These are phyloP conservation scores for Debaryomycetaceae sp. DNA, from an alignment of 1,139 yeast species.

Conservation along the genomic window DNA sequence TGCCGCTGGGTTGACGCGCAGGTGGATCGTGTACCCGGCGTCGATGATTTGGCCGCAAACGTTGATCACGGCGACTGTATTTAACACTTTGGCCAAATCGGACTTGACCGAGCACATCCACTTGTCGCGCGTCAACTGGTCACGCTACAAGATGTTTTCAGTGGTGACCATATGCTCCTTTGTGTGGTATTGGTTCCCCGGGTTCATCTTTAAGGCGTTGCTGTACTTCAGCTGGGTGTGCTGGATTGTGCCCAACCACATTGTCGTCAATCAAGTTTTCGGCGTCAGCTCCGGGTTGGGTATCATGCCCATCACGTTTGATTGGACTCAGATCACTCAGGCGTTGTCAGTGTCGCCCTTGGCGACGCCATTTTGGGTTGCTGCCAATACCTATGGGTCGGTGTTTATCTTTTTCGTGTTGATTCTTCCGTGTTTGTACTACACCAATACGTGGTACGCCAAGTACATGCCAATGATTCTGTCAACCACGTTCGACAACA, in stretches of 20 bases:
- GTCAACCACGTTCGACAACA: constrained; percentile 36
- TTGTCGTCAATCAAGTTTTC: constrained; percentile 56
- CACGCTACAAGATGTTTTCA: constrained; percentile 19
- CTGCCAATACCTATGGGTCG: constrained; percentile 46
- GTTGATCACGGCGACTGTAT: constrained; percentile 21
- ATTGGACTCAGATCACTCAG: constrained; percentile 40
- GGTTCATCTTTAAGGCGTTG: constrained; percentile 32
- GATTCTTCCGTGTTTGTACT: constrained; percentile 39
- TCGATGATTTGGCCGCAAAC: constrained; percentile 23
- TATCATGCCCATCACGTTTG: constrained; percentile 48
- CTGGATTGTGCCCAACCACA: constrained; percentile 40
- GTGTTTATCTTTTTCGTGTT: constrained; percentile 42
- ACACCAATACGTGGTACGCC: constrained; percentile 40
- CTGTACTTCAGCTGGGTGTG: constrained; percentile 35
- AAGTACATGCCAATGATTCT: constrained; percentile 42
- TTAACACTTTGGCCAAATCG: constrained; percentile 17
- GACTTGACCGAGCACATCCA: constrained; percentile 13
- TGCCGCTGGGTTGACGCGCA: constrained; percentile 18
- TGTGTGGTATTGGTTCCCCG: constrained; percentile 42
- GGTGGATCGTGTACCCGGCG: constrained; percentile 23
- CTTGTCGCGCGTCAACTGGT: constrained; percentile 14
- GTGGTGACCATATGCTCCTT: constrained; percentile 18
- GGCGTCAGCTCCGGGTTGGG: constrained; percentile 65
- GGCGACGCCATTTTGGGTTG: constrained; percentile 60
- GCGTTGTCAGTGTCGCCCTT: constrained; percentile 63